Conservation (phyloP, 176 grass and related monocot genomes). For the Triticum monococcum region DNA sequence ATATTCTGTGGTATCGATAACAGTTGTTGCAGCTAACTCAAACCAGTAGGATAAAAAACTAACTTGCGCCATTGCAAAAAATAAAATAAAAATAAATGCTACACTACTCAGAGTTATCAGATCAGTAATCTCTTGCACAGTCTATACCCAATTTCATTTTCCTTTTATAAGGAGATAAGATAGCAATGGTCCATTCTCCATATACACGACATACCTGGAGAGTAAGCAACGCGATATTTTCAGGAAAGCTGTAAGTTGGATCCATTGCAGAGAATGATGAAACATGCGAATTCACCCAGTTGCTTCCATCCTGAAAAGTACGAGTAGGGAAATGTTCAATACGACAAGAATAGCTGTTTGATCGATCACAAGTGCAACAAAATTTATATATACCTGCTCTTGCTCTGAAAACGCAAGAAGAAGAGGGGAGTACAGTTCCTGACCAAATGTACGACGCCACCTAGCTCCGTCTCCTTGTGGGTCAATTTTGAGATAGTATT, state of each 20-base stretch:
- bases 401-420: slow-evolving; percentile 86
- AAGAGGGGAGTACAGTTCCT: slow-evolving; percentile 97
- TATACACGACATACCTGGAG: slow-evolving; percentile 60
- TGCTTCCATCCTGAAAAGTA: slow-evolving; percentile 67
- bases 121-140: neutral
- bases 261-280: slow-evolving; percentile 79
- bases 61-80: neutral
- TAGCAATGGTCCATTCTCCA: neutral
- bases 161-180: neutral
- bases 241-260: slow-evolving; percentile 83
- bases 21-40: slow-evolving; percentile 20
- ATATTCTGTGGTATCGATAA: neutral
- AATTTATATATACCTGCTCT: slow-evolving; percentile 37
- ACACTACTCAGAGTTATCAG: too few relatives aligned
- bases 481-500: slow-evolving; percentile 89
- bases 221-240: slow-evolving; percentile 90
- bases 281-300: slow-evolving; percentile 76
- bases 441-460: slow-evolving; percentile 86
- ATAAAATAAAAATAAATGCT: too few relatives aligned
- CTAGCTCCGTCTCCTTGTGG: slow-evolving; percentile 73
- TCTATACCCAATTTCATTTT: neutral
- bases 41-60: neutral
- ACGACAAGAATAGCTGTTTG: neutral
- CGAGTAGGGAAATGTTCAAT: slow-evolving; percentile 14
- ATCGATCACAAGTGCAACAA: slow-evolving; percentile 28